A percentile compares a stretch with the other conserved stretches of the same genome.
These are phyloP conservation scores for Gastrodia elata DNA, from an alignment of 106 monocot genomes.

Conservation along the genomic window DNA sequence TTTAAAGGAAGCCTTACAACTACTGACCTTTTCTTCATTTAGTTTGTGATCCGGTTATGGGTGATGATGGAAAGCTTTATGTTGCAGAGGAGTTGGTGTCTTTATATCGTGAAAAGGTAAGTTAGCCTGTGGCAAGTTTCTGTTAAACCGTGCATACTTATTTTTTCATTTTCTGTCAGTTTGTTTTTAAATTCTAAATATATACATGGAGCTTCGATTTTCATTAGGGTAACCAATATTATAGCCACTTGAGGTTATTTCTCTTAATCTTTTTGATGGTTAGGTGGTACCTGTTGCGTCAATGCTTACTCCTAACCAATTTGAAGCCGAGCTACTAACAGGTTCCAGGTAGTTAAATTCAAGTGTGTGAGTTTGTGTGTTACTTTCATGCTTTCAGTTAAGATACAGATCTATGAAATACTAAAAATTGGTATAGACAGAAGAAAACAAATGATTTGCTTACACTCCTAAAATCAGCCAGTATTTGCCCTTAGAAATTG, in stretches of 20 bases:
- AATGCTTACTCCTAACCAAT: slow-evolving; percentile 98
- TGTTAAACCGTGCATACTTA: neutral
- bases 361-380: neutral
- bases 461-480: neutral
- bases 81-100: slow-evolving; percentile 69
- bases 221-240: neutral
- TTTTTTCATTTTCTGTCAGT: neutral
- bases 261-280: neutral
- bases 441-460: neutral
- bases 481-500: neutral
- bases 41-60: slow-evolving; percentile 98
- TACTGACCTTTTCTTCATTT: neutral
- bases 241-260: neutral
- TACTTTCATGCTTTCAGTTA: neutral
- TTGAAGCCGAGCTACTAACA: slow-evolving; percentile 86
- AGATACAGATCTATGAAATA: neutral
- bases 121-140: neutral
- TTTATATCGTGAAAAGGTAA: slow-evolving; percentile 79
- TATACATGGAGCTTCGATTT: neutral
- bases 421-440: neutral
- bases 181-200: neutral
- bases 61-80: slow-evolving; percentile 96
- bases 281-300: slow-evolving; percentile 95
- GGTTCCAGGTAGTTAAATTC: slow-evolving; percentile 60
- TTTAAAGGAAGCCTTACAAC: neutral